Base-by-base conservation (phyloP, 1,284 basidiomycete species). In the Boletus smithii region DNA sequence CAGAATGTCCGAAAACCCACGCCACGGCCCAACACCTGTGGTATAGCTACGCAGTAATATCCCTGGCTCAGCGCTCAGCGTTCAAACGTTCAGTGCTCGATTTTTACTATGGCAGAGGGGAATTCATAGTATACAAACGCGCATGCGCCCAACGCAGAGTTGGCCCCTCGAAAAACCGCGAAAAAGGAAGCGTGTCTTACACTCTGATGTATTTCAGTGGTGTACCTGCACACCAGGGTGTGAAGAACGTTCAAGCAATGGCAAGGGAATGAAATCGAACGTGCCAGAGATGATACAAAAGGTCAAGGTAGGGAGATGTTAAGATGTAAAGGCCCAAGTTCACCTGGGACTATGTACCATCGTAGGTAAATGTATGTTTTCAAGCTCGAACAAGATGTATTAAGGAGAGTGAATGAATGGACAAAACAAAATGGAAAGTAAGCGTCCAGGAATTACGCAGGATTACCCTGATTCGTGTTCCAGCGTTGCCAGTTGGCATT, bases 401-500 rank as follows among this genome's bases (percentile, higher is more conserved):
- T 8, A 40, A 46, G 18, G 47, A 48, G 18, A 9, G 37, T 23
- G 16, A 23, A 45, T 10, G 17, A 41, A 31, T 32, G 16, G 26
- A 59, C 48, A 61, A 63, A 51, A 40, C 54, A 40, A 60, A 48
- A 38, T 23, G 14, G 18, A 47, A 39, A 22, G 7, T 10, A 29
- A 41, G 26, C 16, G 22, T 43, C 18, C 29, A n/a, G 16, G 37
- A 26, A 22, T 50, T 27, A 57, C 20, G 18, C 48, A 31, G 27
- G 24, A 38, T 47, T 50, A 3, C 44, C 42, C 24, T 59, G 50
- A 24, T 51, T 50, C 27, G 46, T 36, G 40, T 37, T 44, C 54
- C 47, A 61, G 11, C 38, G 50, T 33, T 63, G 47, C 60, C 59
- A 62, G 20, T 47, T 49, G 22, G 29, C 45, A 34, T 65, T 49